Evolutionary conservation across 2,329 filamentous ascomycete genomes (phyloP).

Genomic region (Hirsutella rhossiliensis): DNA sequence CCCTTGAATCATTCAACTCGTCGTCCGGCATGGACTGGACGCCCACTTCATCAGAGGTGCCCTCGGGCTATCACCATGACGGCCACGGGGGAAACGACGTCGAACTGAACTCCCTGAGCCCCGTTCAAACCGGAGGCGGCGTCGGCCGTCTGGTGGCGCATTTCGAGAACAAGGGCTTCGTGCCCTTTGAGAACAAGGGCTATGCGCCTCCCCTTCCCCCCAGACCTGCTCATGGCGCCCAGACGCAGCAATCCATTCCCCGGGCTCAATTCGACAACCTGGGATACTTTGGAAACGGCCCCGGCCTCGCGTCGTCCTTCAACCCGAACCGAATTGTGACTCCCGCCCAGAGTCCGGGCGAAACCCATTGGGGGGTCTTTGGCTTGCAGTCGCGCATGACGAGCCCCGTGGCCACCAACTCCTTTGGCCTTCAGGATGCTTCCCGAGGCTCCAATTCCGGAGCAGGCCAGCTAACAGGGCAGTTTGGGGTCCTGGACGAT

Average conservation of each 20-base stretch:
- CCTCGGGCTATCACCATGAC: conserved; percentile 15
- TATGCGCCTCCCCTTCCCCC: conserved; percentile 23
- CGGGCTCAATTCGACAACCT: conserved; percentile 4
- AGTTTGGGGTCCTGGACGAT: conserved; percentile 20
- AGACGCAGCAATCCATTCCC: conserved; percentile 12
- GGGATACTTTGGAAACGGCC: conserved; percentile 2
- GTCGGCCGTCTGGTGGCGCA: conserved; percentile 27
- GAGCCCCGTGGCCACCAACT: conserved; percentile 19
- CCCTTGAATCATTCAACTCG: conserved; percentile 13
- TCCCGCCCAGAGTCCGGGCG: conserved; percentile 17
- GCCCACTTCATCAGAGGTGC: conserved; percentile 15
- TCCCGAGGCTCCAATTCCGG: conserved; percentile 15
- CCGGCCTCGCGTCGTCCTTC: conserved; percentile 2
- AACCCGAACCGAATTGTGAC: conserved; percentile 17
- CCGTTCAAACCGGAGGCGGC: conserved; percentile 10
- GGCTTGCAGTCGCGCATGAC: conserved; percentile 15
- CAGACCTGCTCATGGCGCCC: conserved; percentile 16
- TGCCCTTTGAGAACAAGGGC: conserved; percentile 23
- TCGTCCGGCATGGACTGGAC: conserved; percentile 26
- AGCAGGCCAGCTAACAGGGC: conserved; percentile 12
- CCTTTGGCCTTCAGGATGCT: conserved; percentile 21
- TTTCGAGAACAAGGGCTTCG: conserved; percentile 24
- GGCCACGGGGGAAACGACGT: conserved; percentile 10
- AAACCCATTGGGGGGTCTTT: conserved; percentile 20
- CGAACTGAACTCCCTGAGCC: conserved; percentile 14